Percentiles rank a stretch among this genome's conserved stretches.
phyloP scores from a whole-genome alignment of 2,329 filamentous ascomycete genomes.

The Fusarium sp. region DNA sequence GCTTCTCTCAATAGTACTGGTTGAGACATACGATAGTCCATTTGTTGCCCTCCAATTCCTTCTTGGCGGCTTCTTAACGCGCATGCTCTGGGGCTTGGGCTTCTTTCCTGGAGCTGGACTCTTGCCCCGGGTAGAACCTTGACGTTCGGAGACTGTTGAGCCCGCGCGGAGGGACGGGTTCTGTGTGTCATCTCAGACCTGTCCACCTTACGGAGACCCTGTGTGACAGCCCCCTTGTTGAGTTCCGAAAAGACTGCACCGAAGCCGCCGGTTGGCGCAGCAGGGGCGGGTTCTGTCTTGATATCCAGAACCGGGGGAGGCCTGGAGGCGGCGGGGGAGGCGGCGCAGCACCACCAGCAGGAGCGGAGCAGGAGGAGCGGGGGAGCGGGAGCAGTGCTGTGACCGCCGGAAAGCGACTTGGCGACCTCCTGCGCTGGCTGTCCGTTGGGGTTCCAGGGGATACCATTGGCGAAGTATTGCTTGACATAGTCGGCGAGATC shows the following conservation, averaged over 20 bases:
- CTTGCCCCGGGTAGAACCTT: slow-evolving; percentile 73
- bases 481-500: slow-evolving; percentile 87
- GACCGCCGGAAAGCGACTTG: slow-evolving; percentile 62
- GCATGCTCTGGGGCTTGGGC: slow-evolving; percentile 87
- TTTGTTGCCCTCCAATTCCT: slow-evolving; percentile 88
- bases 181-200: slow-evolving; percentile 97
- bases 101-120: slow-evolving; percentile 90
- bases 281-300: slow-evolving; percentile 54
- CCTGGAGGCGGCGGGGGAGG: slow-evolving; percentile 74
- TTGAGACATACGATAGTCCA: slow-evolving; percentile 80
- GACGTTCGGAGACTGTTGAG: slow-evolving; percentile 74
- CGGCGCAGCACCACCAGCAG: slow-evolving; percentile 66
- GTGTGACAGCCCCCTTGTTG: slow-evolving; percentile 94
- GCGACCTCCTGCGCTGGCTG: slow-evolving; percentile 76
- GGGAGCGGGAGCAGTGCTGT: slow-evolving; percentile 50
- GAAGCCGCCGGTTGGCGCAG: slow-evolving; percentile 75
- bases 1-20: neutral
- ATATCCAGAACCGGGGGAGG: slow-evolving; percentile 74
- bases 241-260: slow-evolving; percentile 91
- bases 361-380: slow-evolving; percentile 56
- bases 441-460: slow-evolving; percentile 88
- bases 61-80: slow-evolving; percentile 84
- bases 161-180: slow-evolving; percentile 86
- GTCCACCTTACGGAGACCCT: slow-evolving; percentile 92
- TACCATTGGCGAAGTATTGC: slow-evolving; percentile 81